Evolutionary conservation across 2,329 filamentous ascomycete species (phyloP).

Genomic region (Calonectria hawksworthii): DNA sequence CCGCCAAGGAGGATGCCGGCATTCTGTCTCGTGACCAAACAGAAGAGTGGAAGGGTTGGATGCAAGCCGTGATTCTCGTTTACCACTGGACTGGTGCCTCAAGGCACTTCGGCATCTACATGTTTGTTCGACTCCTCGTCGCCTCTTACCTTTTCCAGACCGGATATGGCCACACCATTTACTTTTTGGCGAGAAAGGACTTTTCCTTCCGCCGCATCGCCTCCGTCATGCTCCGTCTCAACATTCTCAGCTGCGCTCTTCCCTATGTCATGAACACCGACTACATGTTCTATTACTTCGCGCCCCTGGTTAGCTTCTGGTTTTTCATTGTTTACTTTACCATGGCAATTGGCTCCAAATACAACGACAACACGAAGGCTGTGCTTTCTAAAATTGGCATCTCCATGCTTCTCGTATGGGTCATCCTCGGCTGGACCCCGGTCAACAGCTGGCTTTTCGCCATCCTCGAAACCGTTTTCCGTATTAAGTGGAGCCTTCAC

Average conservation of each 20-base stretch:
- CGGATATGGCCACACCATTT: conserved; percentile 72
- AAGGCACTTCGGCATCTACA: conserved; percentile 63
- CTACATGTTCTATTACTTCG: conserved; percentile 69
- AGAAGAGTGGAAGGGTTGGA: conserved; percentile 77
- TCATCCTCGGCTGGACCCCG: conserved; percentile 32
- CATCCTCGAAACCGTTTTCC: conserved; percentile 57
- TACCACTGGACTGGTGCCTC: conserved; percentile 71
- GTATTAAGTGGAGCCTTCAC: conserved; percentile 61
- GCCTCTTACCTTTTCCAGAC: conserved; percentile 74
- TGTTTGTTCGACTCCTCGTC: conserved; percentile 66
- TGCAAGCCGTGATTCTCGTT: conserved; percentile 67
- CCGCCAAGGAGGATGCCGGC: conserved; percentile 35
- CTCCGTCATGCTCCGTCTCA: conserved; percentile 68
- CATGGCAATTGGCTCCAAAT: conserved; percentile 56
- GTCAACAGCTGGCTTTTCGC: conserved; percentile 38
- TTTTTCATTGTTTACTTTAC: conserved; percentile 70
- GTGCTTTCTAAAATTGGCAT: conserved; percentile 63
- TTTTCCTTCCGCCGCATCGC: conserved; percentile 68
- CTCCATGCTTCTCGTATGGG: conserved; percentile 56
- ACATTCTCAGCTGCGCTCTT: conserved; percentile 66
- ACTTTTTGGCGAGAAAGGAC: conserved; percentile 69
- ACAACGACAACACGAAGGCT: conserved; percentile 58
- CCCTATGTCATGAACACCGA: conserved; percentile 69
- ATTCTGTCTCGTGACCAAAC: conserved; percentile 64
- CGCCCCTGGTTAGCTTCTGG: conserved; percentile 72